Conservation (phyloP, 108 stramenopile genomes). For the Skeletonema grethae region DNA sequence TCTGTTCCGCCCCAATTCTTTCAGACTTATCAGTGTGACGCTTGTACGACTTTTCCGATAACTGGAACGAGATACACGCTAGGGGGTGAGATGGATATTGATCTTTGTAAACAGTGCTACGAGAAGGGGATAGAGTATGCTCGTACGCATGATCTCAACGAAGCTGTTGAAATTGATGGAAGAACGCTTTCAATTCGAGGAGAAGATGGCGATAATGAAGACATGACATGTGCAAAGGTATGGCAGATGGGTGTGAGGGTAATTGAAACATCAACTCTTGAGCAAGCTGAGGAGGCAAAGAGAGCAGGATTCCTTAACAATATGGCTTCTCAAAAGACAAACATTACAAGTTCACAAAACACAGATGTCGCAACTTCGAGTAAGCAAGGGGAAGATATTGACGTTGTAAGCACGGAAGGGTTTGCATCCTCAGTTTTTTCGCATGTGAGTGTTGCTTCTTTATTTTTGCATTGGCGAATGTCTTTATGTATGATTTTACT, state of each 20-base stretch:
- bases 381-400: conserved; percentile 10
- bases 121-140: conserved; percentile 55
- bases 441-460: conserved; percentile 4
- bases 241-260: conserved; percentile 66
- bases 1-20: not conserved
- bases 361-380: conserved; percentile 1
- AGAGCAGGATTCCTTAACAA: conserved; percentile 17
- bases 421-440: conserved; percentile 34
- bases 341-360: not conserved
- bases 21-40: conserved; percentile 71
- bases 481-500: not conserved
- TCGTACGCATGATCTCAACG: conserved; percentile 23
- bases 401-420: conserved; percentile 28
- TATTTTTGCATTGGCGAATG: not conserved
- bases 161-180: conserved; percentile 61
- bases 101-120: conserved; percentile 69
- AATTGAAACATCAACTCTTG: conserved; percentile 54
- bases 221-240: conserved; percentile 64
- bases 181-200: conserved; percentile 43
- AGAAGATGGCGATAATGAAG: conserved; percentile 44
- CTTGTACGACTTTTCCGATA: conserved; percentile 71
- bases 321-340: conserved; percentile 3
- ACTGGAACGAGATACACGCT: conserved; percentile 59
- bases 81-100: conserved; percentile 62
- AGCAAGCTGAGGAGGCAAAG: conserved; percentile 50